These are phyloP conservation scores for Tirmania nivea DNA, from an alignment of 495 filamentous ascomycete genomes.

Conservation along the genomic window DNA sequence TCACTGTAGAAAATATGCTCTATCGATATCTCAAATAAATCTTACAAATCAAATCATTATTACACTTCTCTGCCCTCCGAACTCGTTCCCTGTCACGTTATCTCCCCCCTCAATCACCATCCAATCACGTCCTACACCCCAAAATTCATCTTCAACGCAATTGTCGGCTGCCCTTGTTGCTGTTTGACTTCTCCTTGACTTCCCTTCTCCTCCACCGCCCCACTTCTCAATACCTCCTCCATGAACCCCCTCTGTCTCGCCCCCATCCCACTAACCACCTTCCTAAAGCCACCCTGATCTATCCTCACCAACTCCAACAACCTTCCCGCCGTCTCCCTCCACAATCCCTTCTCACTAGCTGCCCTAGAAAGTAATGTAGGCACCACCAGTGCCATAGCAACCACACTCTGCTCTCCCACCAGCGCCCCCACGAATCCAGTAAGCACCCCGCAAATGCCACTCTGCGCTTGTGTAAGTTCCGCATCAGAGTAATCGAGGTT, in stretches of 20 bases:
- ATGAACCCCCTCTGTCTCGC: conserved; percentile 49
- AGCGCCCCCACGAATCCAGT: conserved; percentile 41
- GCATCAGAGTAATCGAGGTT: conserved; percentile 41
- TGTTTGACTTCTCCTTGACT: conserved; percentile 16
- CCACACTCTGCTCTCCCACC: conserved; percentile 28
- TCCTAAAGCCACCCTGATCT: conserved; percentile 51
- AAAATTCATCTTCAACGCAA: conserved; percentile 91
- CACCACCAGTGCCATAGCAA: conserved; percentile 50
- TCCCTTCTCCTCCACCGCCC: conserved; percentile 16
- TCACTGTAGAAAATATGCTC: too few species aligned
- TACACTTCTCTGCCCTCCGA: too few species aligned
- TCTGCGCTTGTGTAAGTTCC: conserved; percentile 41
- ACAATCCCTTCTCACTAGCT: conserved; percentile 26
- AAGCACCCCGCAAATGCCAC: conserved; percentile 52
- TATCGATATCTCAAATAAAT: too few species aligned
- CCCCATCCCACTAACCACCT: conserved; percentile 49
- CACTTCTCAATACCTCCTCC: conserved; percentile 56
- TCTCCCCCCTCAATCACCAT: background rate
- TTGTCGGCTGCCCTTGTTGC: conserved; percentile 41
- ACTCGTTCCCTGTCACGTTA: background rate
- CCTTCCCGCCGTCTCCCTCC: conserved; percentile 48
- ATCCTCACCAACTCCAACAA: conserved; percentile 62
- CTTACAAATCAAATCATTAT: too few species aligned
- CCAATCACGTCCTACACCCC: background rate
- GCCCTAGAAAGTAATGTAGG: conserved; percentile 62